These are phyloP conservation scores for Tubosaeta sp. DNA, from an alignment of 768 basidiomycete species.

Conservation along the genomic window DNA sequence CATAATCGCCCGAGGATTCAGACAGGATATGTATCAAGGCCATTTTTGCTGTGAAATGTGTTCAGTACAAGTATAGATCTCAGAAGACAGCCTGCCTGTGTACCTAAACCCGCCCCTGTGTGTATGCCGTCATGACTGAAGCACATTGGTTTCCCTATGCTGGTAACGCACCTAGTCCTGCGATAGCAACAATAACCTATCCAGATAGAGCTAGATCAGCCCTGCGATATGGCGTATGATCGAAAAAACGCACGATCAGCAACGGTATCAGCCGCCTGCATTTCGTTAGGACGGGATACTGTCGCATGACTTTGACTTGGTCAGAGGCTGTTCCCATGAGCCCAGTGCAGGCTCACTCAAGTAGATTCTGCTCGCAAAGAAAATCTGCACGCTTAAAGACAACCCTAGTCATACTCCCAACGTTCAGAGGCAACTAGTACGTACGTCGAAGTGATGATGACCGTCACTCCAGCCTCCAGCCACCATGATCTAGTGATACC, in stretches of 20 bases:
- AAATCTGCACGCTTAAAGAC: slow-evolving; percentile 4
- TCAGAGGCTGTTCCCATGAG: background rate
- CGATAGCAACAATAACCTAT: background rate
- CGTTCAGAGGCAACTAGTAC: background rate
- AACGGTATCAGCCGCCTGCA: background rate
- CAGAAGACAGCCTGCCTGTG: background rate
- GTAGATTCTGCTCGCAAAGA: slow-evolving; percentile 6
- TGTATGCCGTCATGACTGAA: background rate
- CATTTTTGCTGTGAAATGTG: background rate
- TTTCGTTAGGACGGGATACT: slow-evolving; percentile 1
- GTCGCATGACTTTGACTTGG: background rate
- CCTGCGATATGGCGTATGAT: background rate
- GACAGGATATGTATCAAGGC: background rate
- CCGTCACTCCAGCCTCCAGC: slow-evolving; percentile 2
- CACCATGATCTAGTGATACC: background rate
- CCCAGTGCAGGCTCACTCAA: background rate
- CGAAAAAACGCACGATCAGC: slow-evolving; percentile 3
- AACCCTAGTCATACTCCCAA: background rate
- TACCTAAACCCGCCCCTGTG: slow-evolving; percentile 5
- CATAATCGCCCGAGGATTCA: background rate
- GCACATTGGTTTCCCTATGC: background rate
- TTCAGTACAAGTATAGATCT: background rate
- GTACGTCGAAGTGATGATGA: slow-evolving; percentile 1
- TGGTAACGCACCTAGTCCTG: slow-evolving; percentile 2
- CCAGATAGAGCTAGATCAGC: background rate